Conservation (phyloP, 139 green algal species). For the Eudorina sp. region DNA sequence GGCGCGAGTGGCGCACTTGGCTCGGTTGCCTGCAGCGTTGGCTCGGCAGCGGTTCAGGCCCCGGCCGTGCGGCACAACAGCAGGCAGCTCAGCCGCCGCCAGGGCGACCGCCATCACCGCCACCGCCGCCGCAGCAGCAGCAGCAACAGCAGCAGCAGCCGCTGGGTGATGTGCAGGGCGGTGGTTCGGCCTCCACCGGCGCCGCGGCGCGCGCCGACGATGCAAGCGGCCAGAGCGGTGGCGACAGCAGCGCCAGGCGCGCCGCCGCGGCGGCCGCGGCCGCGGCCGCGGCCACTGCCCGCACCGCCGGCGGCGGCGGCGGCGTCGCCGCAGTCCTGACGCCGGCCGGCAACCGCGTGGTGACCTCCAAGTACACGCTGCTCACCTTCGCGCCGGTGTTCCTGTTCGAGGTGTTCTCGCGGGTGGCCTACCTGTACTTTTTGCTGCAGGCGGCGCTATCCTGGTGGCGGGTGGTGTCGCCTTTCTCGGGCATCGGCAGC, state of each 20-base stretch:
- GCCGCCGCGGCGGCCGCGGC: background rate
- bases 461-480: constrained; percentile 74
- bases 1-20: too few relatives aligned
- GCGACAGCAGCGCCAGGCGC: background rate
- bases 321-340: background rate
- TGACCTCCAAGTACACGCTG: constrained; percentile 87
- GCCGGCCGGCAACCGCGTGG: constrained; percentile 69
- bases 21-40: too few relatives aligned
- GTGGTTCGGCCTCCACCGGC: background rate
- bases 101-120: background rate
- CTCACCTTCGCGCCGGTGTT: constrained; percentile 84
- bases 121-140: background rate
- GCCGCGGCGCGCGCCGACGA: background rate
- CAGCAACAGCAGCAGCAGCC: background rate
- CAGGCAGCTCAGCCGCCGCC: too few relatives aligned
- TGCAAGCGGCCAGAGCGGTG: background rate
- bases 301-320: background rate
- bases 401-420: constrained; percentile 85
- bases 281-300: background rate
- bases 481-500: constrained; percentile 68
- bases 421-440: constrained; percentile 90
- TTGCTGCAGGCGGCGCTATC: constrained; percentile 73
- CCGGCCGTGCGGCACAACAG: too few relatives aligned
- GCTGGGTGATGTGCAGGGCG: background rate
- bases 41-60: too few relatives aligned